Percentiles rank a stretch among this genome's conserved stretches.
These are phyloP conservation scores for Carex pumila DNA, from an alignment of 176 grass and related monocot species.

Conservation along the genomic window DNA sequence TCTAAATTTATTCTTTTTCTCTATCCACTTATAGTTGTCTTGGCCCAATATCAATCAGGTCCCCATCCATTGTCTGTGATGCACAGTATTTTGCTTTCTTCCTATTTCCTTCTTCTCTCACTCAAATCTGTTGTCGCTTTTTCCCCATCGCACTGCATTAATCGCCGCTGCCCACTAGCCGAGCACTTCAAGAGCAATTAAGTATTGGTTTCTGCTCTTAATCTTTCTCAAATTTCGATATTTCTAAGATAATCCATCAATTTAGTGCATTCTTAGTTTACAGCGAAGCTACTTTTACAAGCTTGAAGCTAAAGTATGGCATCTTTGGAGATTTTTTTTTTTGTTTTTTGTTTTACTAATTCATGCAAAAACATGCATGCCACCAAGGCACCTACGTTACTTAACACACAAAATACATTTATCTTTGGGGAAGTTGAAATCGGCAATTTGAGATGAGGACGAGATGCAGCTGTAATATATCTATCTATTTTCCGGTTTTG, in stretches of 20 bases:
- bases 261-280: background rate
- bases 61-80: too few species aligned
- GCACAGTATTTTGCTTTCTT: too few species aligned
- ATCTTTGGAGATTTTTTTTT: constrained; percentile 27
- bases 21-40: background rate
- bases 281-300: background rate
- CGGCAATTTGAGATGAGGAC: constrained; percentile 55
- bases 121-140: too few species aligned
- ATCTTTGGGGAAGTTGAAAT: too few species aligned
- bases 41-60: too few species aligned
- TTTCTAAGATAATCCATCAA: background rate
- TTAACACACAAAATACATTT: too few species aligned
- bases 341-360: too few species aligned
- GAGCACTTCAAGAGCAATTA: background rate
- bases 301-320: constrained; percentile 30
- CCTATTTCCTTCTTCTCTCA: too few species aligned
- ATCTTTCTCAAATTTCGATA: background rate
- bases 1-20: constrained; percentile 21
- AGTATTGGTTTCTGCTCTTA: background rate
- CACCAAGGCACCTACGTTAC: too few species aligned
- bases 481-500: background rate
- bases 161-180: background rate
- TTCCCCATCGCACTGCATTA: background rate
- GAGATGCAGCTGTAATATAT: constrained; percentile 48
- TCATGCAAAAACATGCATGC: too few species aligned